Evolutionary conservation across 2,329 filamentous ascomycete genomes (phyloP), one percentile per base, ranked within the genome.

Genomic region (Fusarium sulawesiense): DNA sequence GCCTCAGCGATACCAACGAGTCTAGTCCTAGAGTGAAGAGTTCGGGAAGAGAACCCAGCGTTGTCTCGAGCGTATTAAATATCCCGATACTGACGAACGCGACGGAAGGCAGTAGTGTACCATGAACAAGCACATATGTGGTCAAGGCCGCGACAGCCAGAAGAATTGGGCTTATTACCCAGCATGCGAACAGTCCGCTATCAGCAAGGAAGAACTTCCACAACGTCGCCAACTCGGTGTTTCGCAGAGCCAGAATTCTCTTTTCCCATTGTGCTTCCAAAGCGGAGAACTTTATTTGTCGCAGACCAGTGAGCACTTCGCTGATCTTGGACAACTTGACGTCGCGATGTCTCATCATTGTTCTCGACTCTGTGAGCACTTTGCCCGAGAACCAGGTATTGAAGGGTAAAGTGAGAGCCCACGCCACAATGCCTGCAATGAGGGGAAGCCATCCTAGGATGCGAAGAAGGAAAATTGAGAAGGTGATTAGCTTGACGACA

Each of bases 241-340:
- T 85, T 74, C 92, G 84, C 86, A 60, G 84, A 77, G 66, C 84
- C 78, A 75, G 68, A 23, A 95, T 91, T 64, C 89, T 90, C 16
- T 84, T 82, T 75, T 93, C 88, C 92, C 92, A 94, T 71, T 92
- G 88, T 14, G 83, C 80, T 78, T 94, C 92, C 1, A 93, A 78
- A 1, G 92, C 92, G 0, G 91, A 91, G 72, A 94, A 93, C 74
- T 94, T 95, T 80, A 95, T 93, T 77, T 95, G 92, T 1, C 92
- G 88, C 61, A 94, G 93, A 7, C 92, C 92, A 68, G 91, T 87
- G 2, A 95, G 81, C 0, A 90, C 91, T 77, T 95, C 92, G 2
- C 91, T 92, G 27, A 95, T 86, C 14, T 93, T 86, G 0, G 86
- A 89, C 79, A 93, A 85, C 78, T 94, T 94, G 56, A 87, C 83